Evolutionary conservation across 2,329 filamentous ascomycete genomes (phyloP).

Genomic region (Balansia obtecta): DNA sequence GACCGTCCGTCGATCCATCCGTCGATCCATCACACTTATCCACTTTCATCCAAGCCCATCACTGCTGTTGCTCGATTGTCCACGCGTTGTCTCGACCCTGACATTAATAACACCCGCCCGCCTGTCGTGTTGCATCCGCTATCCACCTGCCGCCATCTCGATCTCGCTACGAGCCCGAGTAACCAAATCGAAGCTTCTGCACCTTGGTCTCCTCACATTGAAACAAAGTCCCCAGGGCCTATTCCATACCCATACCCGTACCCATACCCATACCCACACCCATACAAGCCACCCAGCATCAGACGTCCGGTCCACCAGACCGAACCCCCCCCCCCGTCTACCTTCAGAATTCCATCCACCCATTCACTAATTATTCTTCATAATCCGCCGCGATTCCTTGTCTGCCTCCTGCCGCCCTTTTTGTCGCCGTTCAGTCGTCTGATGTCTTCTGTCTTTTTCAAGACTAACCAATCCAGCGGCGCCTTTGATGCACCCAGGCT

Average conservation of each 20-base stretch:
- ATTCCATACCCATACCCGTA: too few species aligned
- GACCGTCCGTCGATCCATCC: too few species aligned
- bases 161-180: constrained; percentile 13
- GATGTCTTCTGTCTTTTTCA: not conserved
- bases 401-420: not conserved
- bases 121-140: not conserved
- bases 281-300: constrained; percentile 5
- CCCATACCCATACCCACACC: too few species aligned
- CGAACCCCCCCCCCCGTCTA: not conserved
- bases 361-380: not conserved
- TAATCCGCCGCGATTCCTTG: not conserved
- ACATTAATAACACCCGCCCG: not conserved
- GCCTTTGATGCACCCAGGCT: constrained; percentile 17
- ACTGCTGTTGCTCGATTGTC: not conserved
- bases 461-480: constrained; percentile 9
- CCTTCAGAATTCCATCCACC: not conserved
- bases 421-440: not conserved
- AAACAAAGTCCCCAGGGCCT: constrained; percentile 6
- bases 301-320: not conserved
- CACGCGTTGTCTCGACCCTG: not conserved
- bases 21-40: not conserved
- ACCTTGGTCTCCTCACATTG: not conserved
- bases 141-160: constrained; percentile 13
- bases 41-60: not conserved
- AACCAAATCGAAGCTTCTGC: not conserved